Base-by-base conservation (phyloP, 208 protist species). In the Herpetomonas muscarum region DNA sequence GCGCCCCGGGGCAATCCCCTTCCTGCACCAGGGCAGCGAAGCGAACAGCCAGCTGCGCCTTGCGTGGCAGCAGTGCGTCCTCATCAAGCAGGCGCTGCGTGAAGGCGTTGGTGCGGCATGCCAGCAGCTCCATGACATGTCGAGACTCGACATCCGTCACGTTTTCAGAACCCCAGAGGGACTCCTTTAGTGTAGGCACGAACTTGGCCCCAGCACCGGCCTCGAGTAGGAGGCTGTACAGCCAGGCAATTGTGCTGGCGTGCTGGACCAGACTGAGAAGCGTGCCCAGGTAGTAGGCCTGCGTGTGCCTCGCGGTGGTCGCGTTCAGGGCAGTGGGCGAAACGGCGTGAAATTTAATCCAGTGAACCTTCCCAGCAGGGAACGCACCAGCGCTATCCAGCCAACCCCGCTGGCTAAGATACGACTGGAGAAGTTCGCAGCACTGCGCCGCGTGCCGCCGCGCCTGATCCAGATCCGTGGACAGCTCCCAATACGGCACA, bases 161-260 rank as follows among this genome's bases (percentile, higher is more conserved):
- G 17, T 46, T 19, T 19, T 9, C 41, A 12, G 41, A 25, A 25
- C 52, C 64, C 72, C 72, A 81, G n/a, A 92, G 56, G 12, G 63
- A 28, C 26, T 69, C 47, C 19, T 76, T 60, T 54, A 86, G 55
- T 26, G 56, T 48, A 19, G 54, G 51, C 37, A 61, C 60, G 48
- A 77, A 70, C 25, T 51, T 48, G 44, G 64, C 46, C 31, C 22
- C 37, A 10, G 30, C 19, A 15, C 37, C 66, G 46, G 29, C 36
- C 30, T 76, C 55, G 36, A 73, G 64, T 29, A 81, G 45, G 51
- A 86, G 63, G 2, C 74, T 55, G 46, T 84, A 84, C 15, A 92
- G 64, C 74, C 74, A 81, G 26, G 69, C 76, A 10, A 85, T 64
- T 7, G 62, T 74, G 32, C 64, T 55, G 2, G 75, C 78, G 37